Evolutionary conservation across 2,329 filamentous ascomycete genomes (phyloP).

Genomic region (Escovopsis sp.): DNA sequence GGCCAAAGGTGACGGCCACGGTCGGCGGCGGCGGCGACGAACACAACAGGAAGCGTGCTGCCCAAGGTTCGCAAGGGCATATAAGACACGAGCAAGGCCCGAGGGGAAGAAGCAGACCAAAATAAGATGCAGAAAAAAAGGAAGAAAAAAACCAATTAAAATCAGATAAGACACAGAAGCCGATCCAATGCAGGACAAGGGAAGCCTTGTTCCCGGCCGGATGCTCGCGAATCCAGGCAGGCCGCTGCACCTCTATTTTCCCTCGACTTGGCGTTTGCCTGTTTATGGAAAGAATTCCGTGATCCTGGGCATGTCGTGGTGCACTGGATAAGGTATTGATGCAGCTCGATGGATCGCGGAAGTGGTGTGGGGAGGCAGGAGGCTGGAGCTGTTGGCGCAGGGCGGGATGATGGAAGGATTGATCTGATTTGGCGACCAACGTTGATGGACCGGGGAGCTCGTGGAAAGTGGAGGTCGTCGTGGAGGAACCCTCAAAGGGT

Average conservation of each 20-base stretch:
- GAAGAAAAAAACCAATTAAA: not conserved
- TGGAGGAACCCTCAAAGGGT: too few species aligned
- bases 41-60: not conserved
- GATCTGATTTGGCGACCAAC: too few species aligned
- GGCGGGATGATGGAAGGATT: too few species aligned
- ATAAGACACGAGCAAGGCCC: too few species aligned
- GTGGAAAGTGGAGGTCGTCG: too few species aligned
- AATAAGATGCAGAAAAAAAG: too few species aligned
- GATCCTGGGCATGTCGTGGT: slow-evolving; percentile 3
- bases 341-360: not conserved
- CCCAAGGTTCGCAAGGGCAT: not conserved
- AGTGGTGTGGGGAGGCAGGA: slow-evolving; percentile 1
- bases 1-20: not conserved
- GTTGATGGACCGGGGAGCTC: too few species aligned
- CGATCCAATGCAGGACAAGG: not conserved
- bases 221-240: not conserved
- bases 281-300: slow-evolving; percentile 2
- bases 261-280: not conserved
- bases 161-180: not conserved
- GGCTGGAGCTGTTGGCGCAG: not conserved
- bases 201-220: not conserved
- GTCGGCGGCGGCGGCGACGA: not conserved
- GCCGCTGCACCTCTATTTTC: too few species aligned
- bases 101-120: not conserved
- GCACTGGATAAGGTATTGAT: slow-evolving; percentile 2